Evolutionary conservation across 768 basidiomycete genomes (phyloP).

Genomic region (Tulasnella sp.): DNA sequence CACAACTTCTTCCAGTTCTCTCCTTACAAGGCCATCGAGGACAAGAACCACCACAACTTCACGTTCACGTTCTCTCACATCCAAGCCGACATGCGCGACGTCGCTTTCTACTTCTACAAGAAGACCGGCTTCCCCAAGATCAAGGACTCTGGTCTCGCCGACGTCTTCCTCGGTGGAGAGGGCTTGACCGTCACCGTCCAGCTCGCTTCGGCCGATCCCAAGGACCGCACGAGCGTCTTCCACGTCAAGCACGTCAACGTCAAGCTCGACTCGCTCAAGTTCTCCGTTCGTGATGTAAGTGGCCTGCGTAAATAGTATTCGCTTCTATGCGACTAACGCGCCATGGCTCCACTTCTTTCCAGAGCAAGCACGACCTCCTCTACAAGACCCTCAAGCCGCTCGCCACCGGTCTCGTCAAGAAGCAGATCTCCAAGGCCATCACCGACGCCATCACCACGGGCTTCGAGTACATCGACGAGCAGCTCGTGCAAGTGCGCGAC

Average conservation of each 20-base stretch:
- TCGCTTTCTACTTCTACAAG: constrained; percentile 87
- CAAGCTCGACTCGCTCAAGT: constrained; percentile 86
- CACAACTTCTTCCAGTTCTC: constrained; percentile 85
- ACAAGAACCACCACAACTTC: constrained; percentile 71
- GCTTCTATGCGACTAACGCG: background rate
- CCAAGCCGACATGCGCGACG: constrained; percentile 92
- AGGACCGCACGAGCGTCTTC: constrained; percentile 72
- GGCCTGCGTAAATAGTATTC: background rate
- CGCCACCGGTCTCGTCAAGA: constrained; percentile 82
- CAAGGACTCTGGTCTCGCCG: constrained; percentile 80
- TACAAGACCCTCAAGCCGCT: constrained; percentile 84
- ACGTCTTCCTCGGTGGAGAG: constrained; percentile 80
- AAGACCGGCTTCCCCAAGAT: constrained; percentile 83
- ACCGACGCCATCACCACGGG: constrained; percentile 73
- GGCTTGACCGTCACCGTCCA: constrained; percentile 74
- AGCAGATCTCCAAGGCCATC: constrained; percentile 64
- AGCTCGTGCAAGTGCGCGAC: constrained; percentile 85
- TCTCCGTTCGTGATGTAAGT: constrained; percentile 76
- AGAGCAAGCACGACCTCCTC: constrained; percentile 78
- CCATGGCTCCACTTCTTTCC: background rate
- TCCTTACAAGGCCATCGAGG: constrained; percentile 64
- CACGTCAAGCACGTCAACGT: constrained; percentile 70
- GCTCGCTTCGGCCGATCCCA: constrained; percentile 56
- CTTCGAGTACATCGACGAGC: constrained; percentile 85
- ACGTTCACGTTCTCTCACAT: constrained; percentile 79